Evolutionary conservation across 331 rosid genomes (phyloP).

Genomic region (Cydonia oblonga): DNA sequence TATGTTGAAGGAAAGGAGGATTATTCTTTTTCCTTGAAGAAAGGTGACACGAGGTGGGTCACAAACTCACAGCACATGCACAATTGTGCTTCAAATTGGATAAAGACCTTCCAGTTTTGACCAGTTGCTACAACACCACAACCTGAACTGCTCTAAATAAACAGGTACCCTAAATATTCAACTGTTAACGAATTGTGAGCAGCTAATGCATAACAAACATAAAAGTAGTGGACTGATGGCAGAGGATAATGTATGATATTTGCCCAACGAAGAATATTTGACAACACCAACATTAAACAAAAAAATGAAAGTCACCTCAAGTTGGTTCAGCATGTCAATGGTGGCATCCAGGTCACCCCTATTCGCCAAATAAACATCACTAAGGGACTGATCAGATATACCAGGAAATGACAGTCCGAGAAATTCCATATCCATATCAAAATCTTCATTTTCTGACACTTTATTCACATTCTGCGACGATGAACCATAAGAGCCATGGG

Average conservation of each 20-base stretch:
- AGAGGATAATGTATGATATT: not conserved
- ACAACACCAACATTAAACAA: not conserved
- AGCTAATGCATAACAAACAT: not conserved
- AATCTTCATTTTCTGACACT: slow-evolving; percentile 34
- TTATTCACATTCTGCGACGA: slow-evolving; percentile 24
- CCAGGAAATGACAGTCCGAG: slow-evolving; percentile 60
- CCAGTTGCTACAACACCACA: not conserved
- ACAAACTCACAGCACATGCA: not conserved
- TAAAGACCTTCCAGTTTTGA: not conserved
- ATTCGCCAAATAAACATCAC: slow-evolving; percentile 54
- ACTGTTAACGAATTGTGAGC: not conserved
- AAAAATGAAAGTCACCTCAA: slow-evolving; percentile 46
- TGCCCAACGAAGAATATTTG: not conserved
- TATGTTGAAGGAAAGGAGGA: not conserved
- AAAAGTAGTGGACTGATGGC: not conserved
- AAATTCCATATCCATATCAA: slow-evolving; percentile 57
- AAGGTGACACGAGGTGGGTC: not conserved
- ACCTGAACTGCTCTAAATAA: not conserved
- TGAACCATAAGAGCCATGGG: slow-evolving; percentile 28
- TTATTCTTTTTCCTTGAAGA: not conserved
- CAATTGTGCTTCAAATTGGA: not conserved
- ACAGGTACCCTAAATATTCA: not conserved
- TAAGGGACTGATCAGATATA: slow-evolving; percentile 51
- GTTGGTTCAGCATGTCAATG: slow-evolving; percentile 74
- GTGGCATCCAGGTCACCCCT: slow-evolving; percentile 57